Conservation (phyloP, 495 filamentous ascomycete genomes). For the Corynascus novoguineensis region DNA sequence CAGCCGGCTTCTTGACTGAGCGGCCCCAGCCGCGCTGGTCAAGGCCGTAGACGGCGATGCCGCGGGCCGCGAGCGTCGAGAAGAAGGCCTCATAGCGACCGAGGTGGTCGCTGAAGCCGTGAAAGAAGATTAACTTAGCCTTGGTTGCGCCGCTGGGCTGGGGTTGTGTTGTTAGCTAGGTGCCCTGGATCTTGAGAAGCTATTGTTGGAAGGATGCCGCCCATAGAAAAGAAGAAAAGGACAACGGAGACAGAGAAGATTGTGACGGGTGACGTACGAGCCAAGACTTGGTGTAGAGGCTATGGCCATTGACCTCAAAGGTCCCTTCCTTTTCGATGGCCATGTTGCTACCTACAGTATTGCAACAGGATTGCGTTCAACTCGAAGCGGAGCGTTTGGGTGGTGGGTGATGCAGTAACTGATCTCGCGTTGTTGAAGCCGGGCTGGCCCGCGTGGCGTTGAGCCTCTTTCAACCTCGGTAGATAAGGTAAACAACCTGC, state of each 20-base stretch:
- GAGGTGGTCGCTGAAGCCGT: slow-evolving; percentile 85
- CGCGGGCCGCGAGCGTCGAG: slow-evolving; percentile 57
- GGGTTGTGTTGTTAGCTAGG: not conserved
- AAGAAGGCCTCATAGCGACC: slow-evolving; percentile 69
- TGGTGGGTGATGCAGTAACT: no score
- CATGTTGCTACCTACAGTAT: slow-evolving; percentile 32
- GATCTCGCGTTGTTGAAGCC: no score
- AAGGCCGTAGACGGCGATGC: slow-evolving; percentile 66
- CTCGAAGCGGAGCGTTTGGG: no score
- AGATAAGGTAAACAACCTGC: not conserved
- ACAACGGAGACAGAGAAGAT: no score
- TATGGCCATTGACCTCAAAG: slow-evolving; percentile 50
- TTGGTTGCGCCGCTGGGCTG: slow-evolving; percentile 49
- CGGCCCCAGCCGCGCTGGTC: slow-evolving; percentile 73
- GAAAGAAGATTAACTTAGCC: slow-evolving; percentile 71
- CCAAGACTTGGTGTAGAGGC: slow-evolving; percentile 82
- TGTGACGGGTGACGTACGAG: slow-evolving; percentile 51
- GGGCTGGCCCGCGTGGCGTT: no score
- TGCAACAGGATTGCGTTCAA: no score
- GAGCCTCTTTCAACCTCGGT: not conserved
- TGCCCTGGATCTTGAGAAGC: not conserved
- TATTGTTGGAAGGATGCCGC: not conserved
- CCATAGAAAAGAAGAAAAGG: not conserved
- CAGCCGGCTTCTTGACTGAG: slow-evolving; percentile 39
- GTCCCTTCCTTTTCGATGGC: slow-evolving; percentile 44